Conservation (phyloP, 345 rosid species). For the Moricandia moricandioides region DNA sequence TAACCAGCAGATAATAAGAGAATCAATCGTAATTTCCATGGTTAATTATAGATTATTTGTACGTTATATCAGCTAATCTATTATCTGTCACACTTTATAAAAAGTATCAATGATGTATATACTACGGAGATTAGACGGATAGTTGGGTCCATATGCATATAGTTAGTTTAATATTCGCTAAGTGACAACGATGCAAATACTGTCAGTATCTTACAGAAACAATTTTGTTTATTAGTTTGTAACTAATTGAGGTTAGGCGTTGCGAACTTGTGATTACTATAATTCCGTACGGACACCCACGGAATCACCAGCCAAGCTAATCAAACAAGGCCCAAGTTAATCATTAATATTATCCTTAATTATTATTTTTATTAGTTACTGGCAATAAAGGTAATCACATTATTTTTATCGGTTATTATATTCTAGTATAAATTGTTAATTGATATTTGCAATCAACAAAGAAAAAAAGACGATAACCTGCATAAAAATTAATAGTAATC, state of each 20-base stretch:
- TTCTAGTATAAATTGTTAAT: no score
- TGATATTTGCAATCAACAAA: background rate
- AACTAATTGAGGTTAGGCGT: constrained; percentile 22
- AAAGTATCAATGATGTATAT: background rate
- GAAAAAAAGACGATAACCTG: background rate
- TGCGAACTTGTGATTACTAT: constrained; percentile 25
- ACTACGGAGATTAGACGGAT: constrained; percentile 1
- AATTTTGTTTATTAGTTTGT: background rate
- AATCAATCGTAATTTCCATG: background rate
- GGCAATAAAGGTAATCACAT: no score
- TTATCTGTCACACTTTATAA: background rate
- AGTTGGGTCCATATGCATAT: constrained; percentile 27
- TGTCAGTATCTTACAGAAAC: constrained; percentile 13
- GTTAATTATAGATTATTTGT: background rate
- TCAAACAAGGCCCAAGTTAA: no score
- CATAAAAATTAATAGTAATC: background rate
- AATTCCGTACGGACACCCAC: no score
- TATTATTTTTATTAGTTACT: no score
- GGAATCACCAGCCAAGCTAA: no score
- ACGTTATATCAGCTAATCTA: constrained; percentile 16
- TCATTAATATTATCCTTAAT: no score
- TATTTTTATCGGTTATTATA: no score
- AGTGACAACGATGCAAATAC: constrained; percentile 29
- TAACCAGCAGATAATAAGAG: background rate
- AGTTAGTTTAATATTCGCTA: constrained; percentile 11